A percentile compares a stretch with the other conserved stretches of the same genome.
These are phyloP conservation scores for Spergularia marina DNA, from an alignment of 148 eudicot genomes.

Conservation along the genomic window DNA sequence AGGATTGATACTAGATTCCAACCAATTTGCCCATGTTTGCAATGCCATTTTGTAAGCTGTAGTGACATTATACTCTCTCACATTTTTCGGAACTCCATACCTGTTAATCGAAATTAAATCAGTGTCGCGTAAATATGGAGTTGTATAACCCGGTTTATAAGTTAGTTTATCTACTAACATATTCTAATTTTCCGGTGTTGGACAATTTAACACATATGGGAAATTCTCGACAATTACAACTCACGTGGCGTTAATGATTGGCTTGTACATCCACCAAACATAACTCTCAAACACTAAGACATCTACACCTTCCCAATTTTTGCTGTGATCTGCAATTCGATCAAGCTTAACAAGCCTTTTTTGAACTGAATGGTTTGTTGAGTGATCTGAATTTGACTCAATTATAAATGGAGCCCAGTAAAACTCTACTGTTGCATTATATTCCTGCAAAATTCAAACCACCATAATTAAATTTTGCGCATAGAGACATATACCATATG, in stretches of 20 bases:
- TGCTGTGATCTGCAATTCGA: constrained; percentile 58
- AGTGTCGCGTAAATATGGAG: not conserved
- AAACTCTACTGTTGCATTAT: constrained; percentile 82
- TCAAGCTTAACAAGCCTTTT: constrained; percentile 75
- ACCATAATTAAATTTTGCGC: too few relatives aligned
- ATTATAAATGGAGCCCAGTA: constrained; percentile 95
- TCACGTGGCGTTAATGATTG: constrained; percentile 80
- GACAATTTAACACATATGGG: too few relatives aligned
- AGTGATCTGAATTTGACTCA: constrained; percentile 89
- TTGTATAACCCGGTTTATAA: too few relatives aligned
- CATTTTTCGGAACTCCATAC: constrained; percentile 40
- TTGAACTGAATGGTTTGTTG: constrained; percentile 66
- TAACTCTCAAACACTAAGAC: constrained; percentile 82
- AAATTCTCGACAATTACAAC: not conserved
- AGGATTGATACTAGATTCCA: constrained; percentile 67
- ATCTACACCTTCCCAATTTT: constrained; percentile 78
- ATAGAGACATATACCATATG: too few relatives aligned
- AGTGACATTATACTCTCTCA: constrained; percentile 69
- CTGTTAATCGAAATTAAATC: constrained; percentile 27
- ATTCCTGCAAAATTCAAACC: constrained; percentile 46
- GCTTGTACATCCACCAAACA: constrained; percentile 97
- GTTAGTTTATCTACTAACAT: too few relatives aligned
- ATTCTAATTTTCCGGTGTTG: not conserved
- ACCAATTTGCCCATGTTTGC: constrained; percentile 91
- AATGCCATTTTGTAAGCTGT: constrained; percentile 76